A percentile compares a stretch with the other conserved stretches of the same genome.
These are phyloP conservation scores for Larix kaempferi DNA, from an alignment of 75 land plant species.

Conservation along the genomic window DNA sequence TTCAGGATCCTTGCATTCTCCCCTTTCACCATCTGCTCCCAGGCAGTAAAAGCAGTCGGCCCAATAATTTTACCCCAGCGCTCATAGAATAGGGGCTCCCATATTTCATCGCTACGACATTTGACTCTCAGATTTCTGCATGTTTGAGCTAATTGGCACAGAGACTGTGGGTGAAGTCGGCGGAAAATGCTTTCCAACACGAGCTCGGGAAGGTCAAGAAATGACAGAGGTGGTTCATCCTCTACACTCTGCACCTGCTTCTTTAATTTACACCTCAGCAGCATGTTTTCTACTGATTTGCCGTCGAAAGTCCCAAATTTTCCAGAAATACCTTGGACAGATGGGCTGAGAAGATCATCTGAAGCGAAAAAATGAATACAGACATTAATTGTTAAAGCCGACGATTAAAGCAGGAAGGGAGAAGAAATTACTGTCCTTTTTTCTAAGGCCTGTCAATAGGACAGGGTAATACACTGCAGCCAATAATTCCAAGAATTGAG, in stretches of 20 bases:
- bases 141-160: slow-evolving; percentile 30
- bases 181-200: slow-evolving; percentile 32
- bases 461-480: no score
- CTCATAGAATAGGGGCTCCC: slow-evolving; percentile 26
- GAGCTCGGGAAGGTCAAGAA: slow-evolving; percentile 48
- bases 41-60: slow-evolving; percentile 27
- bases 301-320: neutral
- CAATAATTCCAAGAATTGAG: no score
- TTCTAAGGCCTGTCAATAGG: no score
- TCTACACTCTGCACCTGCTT: slow-evolving; percentile 26
- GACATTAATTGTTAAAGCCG: no score
- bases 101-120: slow-evolving; percentile 43
- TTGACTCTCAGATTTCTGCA: slow-evolving; percentile 31
- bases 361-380: no score
- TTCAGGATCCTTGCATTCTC: slow-evolving; percentile 5
- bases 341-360: no score
- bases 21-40: slow-evolving; percentile 15
- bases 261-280: neutral
- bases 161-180: slow-evolving; percentile 22
- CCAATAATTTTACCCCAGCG: slow-evolving; percentile 41
- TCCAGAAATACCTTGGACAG: neutral
- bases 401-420: no score
- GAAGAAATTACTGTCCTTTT: no score
- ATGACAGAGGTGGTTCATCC: slow-evolving; percentile 5
- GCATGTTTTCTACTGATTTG: neutral